These are phyloP conservation scores for Camellia oleifera DNA, from an alignment of 179 eudicot species.

Conservation along the genomic window DNA sequence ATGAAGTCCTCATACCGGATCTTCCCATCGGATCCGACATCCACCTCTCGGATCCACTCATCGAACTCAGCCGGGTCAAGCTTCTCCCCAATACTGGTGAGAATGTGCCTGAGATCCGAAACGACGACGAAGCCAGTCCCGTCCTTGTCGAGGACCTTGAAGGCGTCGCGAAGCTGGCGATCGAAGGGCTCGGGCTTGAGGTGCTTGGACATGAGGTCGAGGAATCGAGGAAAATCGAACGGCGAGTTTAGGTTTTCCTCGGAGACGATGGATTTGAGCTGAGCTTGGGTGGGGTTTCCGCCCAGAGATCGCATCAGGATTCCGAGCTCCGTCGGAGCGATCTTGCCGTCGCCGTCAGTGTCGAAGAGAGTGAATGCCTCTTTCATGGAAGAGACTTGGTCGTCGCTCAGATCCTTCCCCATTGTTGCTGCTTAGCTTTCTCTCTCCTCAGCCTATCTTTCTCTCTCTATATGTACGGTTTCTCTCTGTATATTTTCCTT, in stretches of 20 bases:
- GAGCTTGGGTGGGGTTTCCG: conserved; percentile 89
- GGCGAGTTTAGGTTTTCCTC: conserved; percentile 49
- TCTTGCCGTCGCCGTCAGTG: conserved; percentile 80
- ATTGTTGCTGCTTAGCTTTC: conserved; percentile 23
- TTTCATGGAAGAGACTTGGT: conserved; percentile 66
- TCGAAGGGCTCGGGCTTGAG: conserved; percentile 84
- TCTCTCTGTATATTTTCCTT: not conserved
- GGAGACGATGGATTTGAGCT: conserved; percentile 54
- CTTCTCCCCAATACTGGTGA: conserved; percentile 79
- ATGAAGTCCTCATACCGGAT: conserved; percentile 77
- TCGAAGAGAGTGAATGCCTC: conserved; percentile 81
- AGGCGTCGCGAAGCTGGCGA: conserved; percentile 69
- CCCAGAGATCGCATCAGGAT: conserved; percentile 80
- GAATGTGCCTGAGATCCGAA: conserved; percentile 65
- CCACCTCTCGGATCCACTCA: conserved; percentile 91
- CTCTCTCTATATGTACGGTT: not conserved
- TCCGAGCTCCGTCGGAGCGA: conserved; percentile 78
- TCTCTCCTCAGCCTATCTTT: not conserved
- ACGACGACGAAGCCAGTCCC: conserved; percentile 66
- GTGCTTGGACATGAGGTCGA: conserved; percentile 73
- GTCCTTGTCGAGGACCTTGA: conserved; percentile 75
- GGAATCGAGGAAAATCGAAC: conserved; percentile 62
- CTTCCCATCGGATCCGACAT: conserved; percentile 78
- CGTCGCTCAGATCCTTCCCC: conserved; percentile 70
- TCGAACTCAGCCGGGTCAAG: conserved; percentile 82